Conservation (phyloP, 2,329 filamentous ascomycete species). For the Ophiosphaerella narmari region DNA sequence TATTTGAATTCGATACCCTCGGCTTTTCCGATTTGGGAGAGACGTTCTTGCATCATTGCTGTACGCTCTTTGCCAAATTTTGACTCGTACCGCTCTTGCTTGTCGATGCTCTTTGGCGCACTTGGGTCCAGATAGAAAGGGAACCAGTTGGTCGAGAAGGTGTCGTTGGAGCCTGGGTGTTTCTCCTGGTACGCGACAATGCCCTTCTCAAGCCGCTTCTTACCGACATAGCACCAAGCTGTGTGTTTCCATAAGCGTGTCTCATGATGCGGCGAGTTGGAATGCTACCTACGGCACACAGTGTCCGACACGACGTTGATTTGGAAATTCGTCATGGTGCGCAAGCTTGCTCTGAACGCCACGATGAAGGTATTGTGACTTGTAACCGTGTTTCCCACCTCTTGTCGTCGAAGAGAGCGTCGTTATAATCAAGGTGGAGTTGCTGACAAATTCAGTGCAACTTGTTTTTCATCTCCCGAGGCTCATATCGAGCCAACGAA, state of each 20-base stretch:
- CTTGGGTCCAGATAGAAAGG: slow-evolving; percentile 81
- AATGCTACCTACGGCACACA: slow-evolving; percentile 66
- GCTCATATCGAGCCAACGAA: neutral
- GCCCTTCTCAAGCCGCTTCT: slow-evolving; percentile 72
- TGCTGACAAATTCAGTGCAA: slow-evolving; percentile 31
- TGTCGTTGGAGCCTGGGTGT: slow-evolving; percentile 66
- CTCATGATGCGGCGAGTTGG: neutral
- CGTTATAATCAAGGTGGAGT: slow-evolving; percentile 14
- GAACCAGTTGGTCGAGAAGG: slow-evolving; percentile 73
- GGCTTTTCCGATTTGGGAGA: slow-evolving; percentile 62
- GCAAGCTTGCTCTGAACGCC: slow-evolving; percentile 40
- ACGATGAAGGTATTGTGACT: slow-evolving; percentile 25
- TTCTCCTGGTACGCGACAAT: slow-evolving; percentile 68
- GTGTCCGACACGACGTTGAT: slow-evolving; percentile 79
- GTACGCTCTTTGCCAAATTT: slow-evolving; percentile 69
- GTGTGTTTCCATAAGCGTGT: slow-evolving; percentile 7
- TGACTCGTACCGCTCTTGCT: slow-evolving; percentile 61
- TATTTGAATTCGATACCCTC: slow-evolving; percentile 77
- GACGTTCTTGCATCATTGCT: slow-evolving; percentile 60
- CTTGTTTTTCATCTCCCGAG: slow-evolving; percentile 14
- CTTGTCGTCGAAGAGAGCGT: neutral
- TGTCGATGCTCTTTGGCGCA: slow-evolving; percentile 60
- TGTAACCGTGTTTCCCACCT: neutral
- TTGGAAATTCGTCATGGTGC: slow-evolving; percentile 62
- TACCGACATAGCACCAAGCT: slow-evolving; percentile 72